Conservation (phyloP, 83 land plant genomes). For the Larix sibirica region DNA sequence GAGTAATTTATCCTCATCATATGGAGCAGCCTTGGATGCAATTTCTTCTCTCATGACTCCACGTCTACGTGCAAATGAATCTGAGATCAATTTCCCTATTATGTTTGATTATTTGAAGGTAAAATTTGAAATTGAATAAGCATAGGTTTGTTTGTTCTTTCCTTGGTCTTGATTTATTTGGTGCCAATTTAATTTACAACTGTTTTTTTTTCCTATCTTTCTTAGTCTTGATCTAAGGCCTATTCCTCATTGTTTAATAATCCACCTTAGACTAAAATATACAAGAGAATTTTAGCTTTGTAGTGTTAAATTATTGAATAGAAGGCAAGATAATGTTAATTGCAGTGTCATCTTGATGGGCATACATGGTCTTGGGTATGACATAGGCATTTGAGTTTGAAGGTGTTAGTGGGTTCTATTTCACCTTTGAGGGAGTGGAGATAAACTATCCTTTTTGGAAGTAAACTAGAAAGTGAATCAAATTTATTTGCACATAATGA, state of each 20-base stretch:
- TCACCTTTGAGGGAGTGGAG: too few species aligned
- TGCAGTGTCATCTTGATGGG: neutral
- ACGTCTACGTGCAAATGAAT: slow-evolving; percentile 57
- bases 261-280: neutral
- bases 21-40: slow-evolving; percentile 63
- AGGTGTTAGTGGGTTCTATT: too few species aligned
- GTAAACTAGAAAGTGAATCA: neutral
- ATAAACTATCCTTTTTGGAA: neutral
- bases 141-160: neutral
- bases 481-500: neutral
- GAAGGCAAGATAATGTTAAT: neutral
- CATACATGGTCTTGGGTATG: neutral
- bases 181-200: neutral
- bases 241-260: neutral
- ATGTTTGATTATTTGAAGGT: slow-evolving; percentile 70
- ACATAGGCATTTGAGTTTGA: too few species aligned
- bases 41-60: slow-evolving; percentile 69
- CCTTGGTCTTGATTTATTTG: neutral
- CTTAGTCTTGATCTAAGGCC: neutral
- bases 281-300: neutral
- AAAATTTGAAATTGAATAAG: neutral
- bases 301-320: neutral
- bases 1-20: slow-evolving; percentile 8
- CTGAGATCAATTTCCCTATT: slow-evolving; percentile 55
- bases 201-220: neutral